Conservation (phyloP, 371 early-diverging fungal species). For the Lichtheimia hyalospora region DNA sequence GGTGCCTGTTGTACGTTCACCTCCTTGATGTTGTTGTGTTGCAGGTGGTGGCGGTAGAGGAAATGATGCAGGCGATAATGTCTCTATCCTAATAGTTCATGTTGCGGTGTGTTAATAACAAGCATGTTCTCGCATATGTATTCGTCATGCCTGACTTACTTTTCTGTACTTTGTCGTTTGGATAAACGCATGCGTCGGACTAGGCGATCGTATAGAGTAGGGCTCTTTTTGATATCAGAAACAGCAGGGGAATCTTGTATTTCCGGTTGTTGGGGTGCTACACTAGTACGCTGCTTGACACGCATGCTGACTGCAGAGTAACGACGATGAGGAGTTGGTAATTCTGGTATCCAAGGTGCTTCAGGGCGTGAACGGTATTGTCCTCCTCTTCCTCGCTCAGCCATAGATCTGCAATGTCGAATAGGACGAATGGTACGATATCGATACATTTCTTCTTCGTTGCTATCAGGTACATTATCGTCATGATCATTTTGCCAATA, state of each 20-base stretch:
- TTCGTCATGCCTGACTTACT: not conserved
- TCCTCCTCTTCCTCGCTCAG: conserved; percentile 17
- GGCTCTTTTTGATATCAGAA: conserved; percentile 33
- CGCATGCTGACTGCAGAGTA: conserved; percentile 15
- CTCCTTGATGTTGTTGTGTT: conserved; percentile 6
- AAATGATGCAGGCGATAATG: not conserved
- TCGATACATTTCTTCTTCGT: conserved; percentile 12
- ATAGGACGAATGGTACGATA: conserved; percentile 5
- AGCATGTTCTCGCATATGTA: not conserved
- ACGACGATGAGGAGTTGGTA: conserved; percentile 15
- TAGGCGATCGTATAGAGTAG: conserved; percentile 37
- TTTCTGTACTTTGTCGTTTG: conserved; percentile 26
- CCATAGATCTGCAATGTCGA: conserved; percentile 35
- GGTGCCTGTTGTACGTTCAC: conserved; percentile 28
- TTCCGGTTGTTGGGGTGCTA: not conserved
- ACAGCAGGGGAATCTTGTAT: not conserved
- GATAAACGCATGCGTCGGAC: conserved; percentile 27
- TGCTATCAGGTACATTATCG: conserved; percentile 19
- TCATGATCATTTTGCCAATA: conserved; percentile 52
- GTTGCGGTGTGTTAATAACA: not conserved
- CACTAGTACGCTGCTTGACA: not conserved
- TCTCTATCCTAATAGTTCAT: not conserved
- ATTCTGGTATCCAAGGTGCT: conserved; percentile 17
- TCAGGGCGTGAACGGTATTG: conserved; percentile 10
- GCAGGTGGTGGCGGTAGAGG: conserved; percentile 2